Evolutionary conservation across 805 yeast species (phyloP), one percentile per base, ranked within the genome.

Genomic region (Pichia cephalocereana): DNA sequence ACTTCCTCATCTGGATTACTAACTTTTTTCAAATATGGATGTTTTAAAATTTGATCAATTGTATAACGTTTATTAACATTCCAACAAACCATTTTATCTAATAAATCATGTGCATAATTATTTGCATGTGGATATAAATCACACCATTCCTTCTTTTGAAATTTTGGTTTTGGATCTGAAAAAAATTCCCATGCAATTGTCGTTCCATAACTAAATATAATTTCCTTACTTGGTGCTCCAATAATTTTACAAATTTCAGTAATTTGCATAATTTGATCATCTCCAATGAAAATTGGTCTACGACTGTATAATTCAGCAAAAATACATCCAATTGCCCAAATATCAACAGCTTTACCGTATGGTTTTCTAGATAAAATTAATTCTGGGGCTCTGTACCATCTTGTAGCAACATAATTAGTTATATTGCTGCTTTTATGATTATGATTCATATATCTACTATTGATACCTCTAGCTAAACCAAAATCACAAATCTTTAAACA

Each of bases 301-400:
- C 96, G 70, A 0, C 88, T 86, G 54, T 84, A 86, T 44, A 90
- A 69, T 63, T 90, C 98, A 2, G 83, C 95, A 51, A 89, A 66
- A 10, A 90, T 88, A 60, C 97, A 90, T 1, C 97, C 98, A 10
- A 83, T 79, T 0, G 96, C 89, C 98, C 98, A 90, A 70, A 90
- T 71, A 63, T 90, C 98, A 43, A 90, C 83, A 26, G 78, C 72
- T 49, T 83, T 83, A 4, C 80, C 74, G 59, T 87, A 87, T 17
- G 56, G 58, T 45, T 71, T 74, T 48, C 75, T 71, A 11, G 85
- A 74, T 34, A 89, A 64, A 41, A 90, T 77, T 43, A 90, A 70
- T 59, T 90, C 98, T 0, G 98, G 98, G 0, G 97, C 96, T 41
- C 98, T 71, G 59, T 90, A 90, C 96, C 96, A 90, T 49, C 97